Conservation (phyloP, 2,329 filamentous ascomycete genomes). For the Blastomyces parvus region DNA sequence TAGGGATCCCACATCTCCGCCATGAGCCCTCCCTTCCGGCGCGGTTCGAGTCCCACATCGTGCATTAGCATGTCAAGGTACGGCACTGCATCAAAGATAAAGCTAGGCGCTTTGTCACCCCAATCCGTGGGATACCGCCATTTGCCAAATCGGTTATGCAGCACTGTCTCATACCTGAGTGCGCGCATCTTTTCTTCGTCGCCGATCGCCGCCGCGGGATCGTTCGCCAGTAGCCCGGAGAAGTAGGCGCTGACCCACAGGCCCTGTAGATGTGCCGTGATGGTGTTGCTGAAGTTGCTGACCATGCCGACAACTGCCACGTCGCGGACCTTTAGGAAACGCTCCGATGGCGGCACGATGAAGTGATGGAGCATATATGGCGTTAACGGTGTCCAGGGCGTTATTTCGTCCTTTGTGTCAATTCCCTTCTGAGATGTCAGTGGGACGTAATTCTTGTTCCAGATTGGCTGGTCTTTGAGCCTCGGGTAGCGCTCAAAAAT, state of each 20-base stretch:
- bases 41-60: conserved; percentile 53
- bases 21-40: conserved; percentile 27
- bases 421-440: conserved; percentile 17
- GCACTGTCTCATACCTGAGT: conserved; percentile 47
- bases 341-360: conserved; percentile 35
- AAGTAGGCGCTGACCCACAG: conserved; percentile 61
- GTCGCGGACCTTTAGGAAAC: conserved; percentile 32
- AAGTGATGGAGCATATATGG: conserved; percentile 40
- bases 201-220: conserved; percentile 10
- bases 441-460: conserved; percentile 12
- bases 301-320: conserved; percentile 43
- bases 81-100: conserved; percentile 66
- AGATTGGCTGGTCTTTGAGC: conserved; percentile 34
- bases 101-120: conserved; percentile 42
- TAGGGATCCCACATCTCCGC: conserved; percentile 32
- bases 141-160: conserved; percentile 59
- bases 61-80: conserved; percentile 60
- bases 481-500: conserved; percentile 41
- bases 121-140: conserved; percentile 56
- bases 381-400: conserved; percentile 14
- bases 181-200: conserved; percentile 20
- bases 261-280: conserved; percentile 38
- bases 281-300: conserved; percentile 29
- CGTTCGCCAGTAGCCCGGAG: conserved; percentile 37
- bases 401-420: conserved; percentile 10